phyloP scores from a whole-genome alignment of 805 yeast species.

The Nakazawaea ambrosiae region DNA sequence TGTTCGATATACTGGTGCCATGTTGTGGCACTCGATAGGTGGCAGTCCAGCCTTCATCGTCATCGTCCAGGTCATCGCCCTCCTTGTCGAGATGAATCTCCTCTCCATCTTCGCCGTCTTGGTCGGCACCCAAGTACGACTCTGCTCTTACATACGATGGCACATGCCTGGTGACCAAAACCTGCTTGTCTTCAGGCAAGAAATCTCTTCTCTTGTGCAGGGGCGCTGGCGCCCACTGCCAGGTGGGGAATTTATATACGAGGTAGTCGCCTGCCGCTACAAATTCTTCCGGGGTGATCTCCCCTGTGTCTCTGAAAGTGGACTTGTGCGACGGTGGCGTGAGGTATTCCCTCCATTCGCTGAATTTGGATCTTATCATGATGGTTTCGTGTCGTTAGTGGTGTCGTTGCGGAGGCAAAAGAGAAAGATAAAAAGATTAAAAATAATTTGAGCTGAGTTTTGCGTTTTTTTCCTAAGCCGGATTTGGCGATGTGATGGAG shows the following conservation, averaged over 20 bases:
- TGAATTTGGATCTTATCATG: constrained; percentile 67
- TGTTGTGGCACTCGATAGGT: constrained; percentile 20
- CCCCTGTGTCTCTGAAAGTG: constrained; percentile 80
- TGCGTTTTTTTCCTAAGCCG: not conserved
- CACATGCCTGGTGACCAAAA: constrained; percentile 80
- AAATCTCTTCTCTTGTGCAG: constrained; percentile 52
- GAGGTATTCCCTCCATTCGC: constrained; percentile 83
- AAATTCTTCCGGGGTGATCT: constrained; percentile 93
- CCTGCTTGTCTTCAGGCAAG: constrained; percentile 83
- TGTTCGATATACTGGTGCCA: constrained; percentile 3
- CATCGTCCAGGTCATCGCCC: constrained; percentile 29
- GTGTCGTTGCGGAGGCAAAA: not conserved
- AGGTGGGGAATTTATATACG: constrained; percentile 88
- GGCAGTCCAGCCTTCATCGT: constrained; percentile 58
- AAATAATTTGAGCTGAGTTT: not conserved
- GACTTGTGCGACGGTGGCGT: constrained; percentile 89
- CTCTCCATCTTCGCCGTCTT: constrained; percentile 28
- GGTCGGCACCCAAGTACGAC: constrained; percentile 38
- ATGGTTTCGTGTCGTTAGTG: not conserved
- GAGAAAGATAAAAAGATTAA: no score
- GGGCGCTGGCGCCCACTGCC: constrained; percentile 81
- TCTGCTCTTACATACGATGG: constrained; percentile 76
- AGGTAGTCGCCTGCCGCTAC: constrained; percentile 91
- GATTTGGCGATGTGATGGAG: no score
- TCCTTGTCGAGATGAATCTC: constrained; percentile 23